Conservation (phyloP, 306 rosid species). For the Malus fusca region DNA sequence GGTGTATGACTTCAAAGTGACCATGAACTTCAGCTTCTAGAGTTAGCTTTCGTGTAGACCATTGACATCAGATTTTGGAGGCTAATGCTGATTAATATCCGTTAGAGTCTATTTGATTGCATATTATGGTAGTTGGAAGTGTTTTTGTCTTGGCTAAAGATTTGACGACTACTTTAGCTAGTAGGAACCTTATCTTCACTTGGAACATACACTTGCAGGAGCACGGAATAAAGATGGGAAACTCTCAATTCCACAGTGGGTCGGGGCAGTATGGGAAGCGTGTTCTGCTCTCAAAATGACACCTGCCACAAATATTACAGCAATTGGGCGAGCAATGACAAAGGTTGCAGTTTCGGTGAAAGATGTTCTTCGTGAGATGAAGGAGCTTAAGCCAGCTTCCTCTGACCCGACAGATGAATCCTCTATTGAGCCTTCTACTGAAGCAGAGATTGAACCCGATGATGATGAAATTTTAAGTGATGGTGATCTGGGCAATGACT, state of each 20-base stretch:
- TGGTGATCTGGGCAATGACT: constrained; percentile 72
- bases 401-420: constrained; percentile 31
- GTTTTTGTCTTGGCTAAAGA: not conserved
- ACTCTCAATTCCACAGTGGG: constrained; percentile 54
- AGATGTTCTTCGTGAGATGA: constrained; percentile 93
- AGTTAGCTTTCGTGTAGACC: not conserved
- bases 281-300: constrained; percentile 72
- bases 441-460: constrained; percentile 19
- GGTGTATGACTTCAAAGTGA: not conserved
- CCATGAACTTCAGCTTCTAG: not conserved
- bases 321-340: constrained; percentile 78
- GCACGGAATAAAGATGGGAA: constrained; percentile 35
- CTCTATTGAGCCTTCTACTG: constrained; percentile 14
- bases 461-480: constrained; percentile 42
- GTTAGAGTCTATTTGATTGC: not conserved
- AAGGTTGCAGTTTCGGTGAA: constrained; percentile 78
- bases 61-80: not conserved
- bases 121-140: not conserved
- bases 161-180: not conserved
- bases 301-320: constrained; percentile 70
- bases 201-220: constrained; percentile 40
- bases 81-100: not conserved
- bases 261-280: constrained; percentile 81
- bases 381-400: constrained; percentile 67
- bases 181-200: constrained; percentile 15